Conservation (phyloP, 441 rosid genomes). For the Adansonia madagascariensis region DNA sequence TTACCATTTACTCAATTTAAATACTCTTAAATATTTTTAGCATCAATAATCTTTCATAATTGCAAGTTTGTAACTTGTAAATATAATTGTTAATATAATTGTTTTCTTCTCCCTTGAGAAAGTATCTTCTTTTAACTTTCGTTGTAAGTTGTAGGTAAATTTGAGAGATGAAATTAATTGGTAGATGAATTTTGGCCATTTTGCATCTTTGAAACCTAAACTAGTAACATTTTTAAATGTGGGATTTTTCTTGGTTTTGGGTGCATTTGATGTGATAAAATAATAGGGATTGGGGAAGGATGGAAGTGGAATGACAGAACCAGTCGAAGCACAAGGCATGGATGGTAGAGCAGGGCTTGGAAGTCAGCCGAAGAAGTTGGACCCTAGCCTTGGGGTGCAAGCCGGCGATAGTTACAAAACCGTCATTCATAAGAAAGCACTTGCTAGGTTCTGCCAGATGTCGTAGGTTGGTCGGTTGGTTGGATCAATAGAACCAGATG, state of each 20-base stretch:
- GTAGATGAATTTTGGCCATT: neutral
- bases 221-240: constrained; percentile 28
- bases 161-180: neutral
- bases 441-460: constrained; percentile 92
- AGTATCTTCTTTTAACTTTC: neutral
- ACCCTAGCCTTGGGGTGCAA: constrained; percentile 81
- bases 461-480: constrained; percentile 32
- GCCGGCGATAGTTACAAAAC: constrained; percentile 94
- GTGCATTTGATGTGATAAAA: constrained; percentile 27
- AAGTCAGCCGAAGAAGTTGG: constrained; percentile 74
- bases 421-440: constrained; percentile 90
- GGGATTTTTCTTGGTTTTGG: constrained; percentile 26
- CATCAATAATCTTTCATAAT: neutral
- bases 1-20: neutral
- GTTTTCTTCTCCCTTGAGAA: neutral
- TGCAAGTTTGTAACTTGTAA: too few relatives aligned
- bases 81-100: neutral
- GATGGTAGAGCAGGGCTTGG: constrained; percentile 93
- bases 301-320: constrained; percentile 92
- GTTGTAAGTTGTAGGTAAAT: neutral
- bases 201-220: constrained; percentile 16
- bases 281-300: constrained; percentile 94
- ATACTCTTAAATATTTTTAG: neutral
- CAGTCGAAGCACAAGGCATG: constrained; percentile 75
- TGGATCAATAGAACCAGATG: too few relatives aligned